phyloP scores from a whole-genome alignment of 129 eudicot species.

The Oenanthe sinensis region DNA sequence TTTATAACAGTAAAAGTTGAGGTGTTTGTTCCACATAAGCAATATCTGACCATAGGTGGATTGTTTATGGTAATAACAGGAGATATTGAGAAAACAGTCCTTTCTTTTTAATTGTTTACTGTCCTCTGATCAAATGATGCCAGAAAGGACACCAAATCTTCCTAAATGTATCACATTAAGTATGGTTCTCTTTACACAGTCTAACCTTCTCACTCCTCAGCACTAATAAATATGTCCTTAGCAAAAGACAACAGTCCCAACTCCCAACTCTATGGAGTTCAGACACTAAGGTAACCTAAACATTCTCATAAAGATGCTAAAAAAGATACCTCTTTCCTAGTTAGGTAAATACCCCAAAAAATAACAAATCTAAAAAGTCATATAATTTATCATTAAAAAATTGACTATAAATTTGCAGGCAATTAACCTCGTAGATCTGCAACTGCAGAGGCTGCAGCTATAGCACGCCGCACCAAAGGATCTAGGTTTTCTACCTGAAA shows the following conservation, averaged over 20 bases:
- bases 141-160: too few species aligned
- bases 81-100: not conserved
- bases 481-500: conserved; percentile 74
- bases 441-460: conserved; percentile 65
- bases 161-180: too few species aligned
- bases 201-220: not conserved
- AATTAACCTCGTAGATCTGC: conserved; percentile 84
- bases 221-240: not conserved
- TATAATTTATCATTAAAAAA: not conserved
- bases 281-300: not conserved
- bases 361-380: not conserved
- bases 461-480: conserved; percentile 84
- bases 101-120: not conserved
- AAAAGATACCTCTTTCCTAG: not conserved
- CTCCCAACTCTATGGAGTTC: not conserved
- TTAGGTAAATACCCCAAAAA: not conserved
- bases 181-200: not conserved
- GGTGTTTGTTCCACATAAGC: not conserved
- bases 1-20: not conserved
- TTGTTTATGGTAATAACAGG: not conserved
- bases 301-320: not conserved
- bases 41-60: not conserved
- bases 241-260: not conserved
- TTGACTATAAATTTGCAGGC: not conserved
- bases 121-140: not conserved